Base-by-base conservation (phyloP, 345 rosid species). In the Aquilaria malaccensis region DNA sequence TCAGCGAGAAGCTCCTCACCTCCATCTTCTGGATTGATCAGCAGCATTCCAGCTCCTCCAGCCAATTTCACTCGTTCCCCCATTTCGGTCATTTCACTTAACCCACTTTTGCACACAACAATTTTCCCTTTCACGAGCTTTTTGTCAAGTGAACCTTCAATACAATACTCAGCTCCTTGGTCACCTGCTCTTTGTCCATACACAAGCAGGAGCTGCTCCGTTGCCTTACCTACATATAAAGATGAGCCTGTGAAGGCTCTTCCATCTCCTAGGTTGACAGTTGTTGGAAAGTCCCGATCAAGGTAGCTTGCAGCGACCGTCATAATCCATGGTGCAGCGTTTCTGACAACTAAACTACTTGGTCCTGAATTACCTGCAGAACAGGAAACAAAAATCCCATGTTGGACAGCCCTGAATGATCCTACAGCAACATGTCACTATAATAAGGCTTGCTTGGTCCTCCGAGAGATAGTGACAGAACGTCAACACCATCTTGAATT, bases 221-320 rank as follows among this genome's bases (percentile, higher is more conserved):
- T 50, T 47, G 77, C 64, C 56, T 65, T 67, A 50, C 77, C 73
- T 43, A 60, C 61, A 48, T 67, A 69, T 6, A 74, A 32, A 43
- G 71, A 56, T 3, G 70, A 61, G 48, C 57, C 73, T 33, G 52
- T 13, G 13, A 56, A 68, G 50, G 49, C 45, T 58, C 65, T 10
- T 22, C 72, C 61, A 32, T 76, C 56, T 49, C 76, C 79, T 10
- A 75, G 79, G 43, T 43, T 56, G 32, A 72, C 70, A 47, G 64
- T 64, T 12, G 79, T 54, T 54, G 56, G 13, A 58, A 69, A 69
- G 33, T 45, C 64, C 43, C 79, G 60, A 57, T 75, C 79, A 64
- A 67, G 72, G 52, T 68, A 60, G 58, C 75, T 70, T 13, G 79
- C 79, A 52, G 70, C 73, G 33, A 75, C 72, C 15, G 75, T 66